Percentiles rank a stretch among this genome's conserved stretches.
Evolutionary conservation across 225 moss, liverwort and hornwort species (phyloP).

Genomic region (Ulota crispa): DNA sequence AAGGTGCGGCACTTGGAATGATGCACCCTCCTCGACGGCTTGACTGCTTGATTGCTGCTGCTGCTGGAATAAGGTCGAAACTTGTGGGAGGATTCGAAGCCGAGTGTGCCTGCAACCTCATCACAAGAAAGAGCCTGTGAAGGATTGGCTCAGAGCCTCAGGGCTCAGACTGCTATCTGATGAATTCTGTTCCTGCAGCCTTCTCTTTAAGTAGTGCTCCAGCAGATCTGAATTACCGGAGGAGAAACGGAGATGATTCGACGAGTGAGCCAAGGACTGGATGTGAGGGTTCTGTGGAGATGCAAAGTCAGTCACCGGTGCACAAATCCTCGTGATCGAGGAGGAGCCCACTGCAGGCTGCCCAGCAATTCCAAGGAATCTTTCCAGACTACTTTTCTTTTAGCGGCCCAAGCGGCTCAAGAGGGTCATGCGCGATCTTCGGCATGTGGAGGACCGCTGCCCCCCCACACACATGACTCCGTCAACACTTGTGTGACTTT

Average conservation of each 20-base stretch:
- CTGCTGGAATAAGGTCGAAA: background rate
- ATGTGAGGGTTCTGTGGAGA: background rate
- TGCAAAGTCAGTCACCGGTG: background rate
- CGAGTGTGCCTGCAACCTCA: no score
- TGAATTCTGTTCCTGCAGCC: background rate
- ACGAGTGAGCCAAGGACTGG: background rate
- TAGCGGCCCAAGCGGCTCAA: background rate
- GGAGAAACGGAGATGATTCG: background rate
- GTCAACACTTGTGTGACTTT: no score
- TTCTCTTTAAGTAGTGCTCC: slow-evolving; percentile 27
- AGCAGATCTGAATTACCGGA: background rate
- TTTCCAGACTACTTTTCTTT: slow-evolving; percentile 1
- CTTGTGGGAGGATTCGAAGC: background rate
- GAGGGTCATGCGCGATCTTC: background rate
- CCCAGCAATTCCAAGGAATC: background rate
- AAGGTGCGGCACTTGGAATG: slow-evolving; percentile 40
- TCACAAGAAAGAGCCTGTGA: background rate
- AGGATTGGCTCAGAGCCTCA: background rate
- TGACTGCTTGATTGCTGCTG: background rate
- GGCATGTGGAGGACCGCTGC: background rate
- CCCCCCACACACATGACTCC: slow-evolving; percentile 14
- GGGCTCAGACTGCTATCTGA: background rate
- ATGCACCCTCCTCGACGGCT: background rate
- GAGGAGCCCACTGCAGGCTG: background rate
- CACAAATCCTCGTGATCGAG: background rate